Base-by-base conservation (phyloP, 2,329 filamentous ascomycete genomes). In the Aspergillus amoenus region DNA sequence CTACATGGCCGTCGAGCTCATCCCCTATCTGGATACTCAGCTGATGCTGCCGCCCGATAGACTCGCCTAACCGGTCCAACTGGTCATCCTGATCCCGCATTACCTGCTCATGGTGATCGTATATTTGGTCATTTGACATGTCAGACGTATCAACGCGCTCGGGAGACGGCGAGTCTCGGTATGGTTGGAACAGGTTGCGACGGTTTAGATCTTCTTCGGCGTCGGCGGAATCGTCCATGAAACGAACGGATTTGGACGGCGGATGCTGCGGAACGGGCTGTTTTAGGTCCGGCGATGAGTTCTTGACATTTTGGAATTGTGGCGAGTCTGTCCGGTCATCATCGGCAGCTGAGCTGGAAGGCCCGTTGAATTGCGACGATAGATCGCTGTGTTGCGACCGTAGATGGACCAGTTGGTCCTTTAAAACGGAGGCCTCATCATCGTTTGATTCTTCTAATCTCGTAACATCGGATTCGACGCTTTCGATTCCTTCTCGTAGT, bases 1-100 rank as follows among this genome's bases (percentile, higher is more conserved):
- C 82, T 39, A 95, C 89, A 68, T 99, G 94, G 65, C 87, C 88
- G 67, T 97, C 94, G 37, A 99, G 82, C 80, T 99, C 94, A 72
- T 97, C 90, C 30, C 94, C 93, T 68, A 99, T 97, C 78, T 94
- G 91, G 79, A 97, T 95, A 70, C 89, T 93, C 60, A 99, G 81
- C 78, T 97, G 91, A 49, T 95, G 83, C 79, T 97, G 94, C 40
- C 94, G 85, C 4, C 90, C 84, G 65, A 99, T 97, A 57, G 86
- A 91, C 68, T 87, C 85, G n/a, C 93, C 91, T 4, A 99, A 79
- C 9, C 84, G 82, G 72, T 97, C 93, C n/a, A 99, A 82, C 73
- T 96, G 92, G 63, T 90, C 89, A 70, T 99, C 94, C 76, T 99
- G 94, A 61, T 97, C 88, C n/a, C 83, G 82, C 39, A 99, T 80